These are phyloP conservation scores for Amaranthus palmeri DNA, from an alignment of 148 eudicot species.

Conservation along the genomic window DNA sequence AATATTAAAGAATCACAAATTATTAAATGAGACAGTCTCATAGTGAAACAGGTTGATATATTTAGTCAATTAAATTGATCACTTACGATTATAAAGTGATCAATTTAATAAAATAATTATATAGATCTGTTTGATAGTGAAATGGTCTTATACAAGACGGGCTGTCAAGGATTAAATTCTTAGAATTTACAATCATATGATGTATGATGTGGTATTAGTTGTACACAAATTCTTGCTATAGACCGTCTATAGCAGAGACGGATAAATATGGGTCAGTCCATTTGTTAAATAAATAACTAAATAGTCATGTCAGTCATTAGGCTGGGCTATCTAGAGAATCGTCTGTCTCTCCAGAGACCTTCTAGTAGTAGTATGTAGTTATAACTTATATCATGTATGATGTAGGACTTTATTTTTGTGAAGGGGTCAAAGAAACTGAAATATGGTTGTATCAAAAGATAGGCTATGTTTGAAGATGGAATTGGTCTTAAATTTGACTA, in stretches of 20 bases:
- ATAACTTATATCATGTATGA: conserved; percentile 10
- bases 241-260: no score
- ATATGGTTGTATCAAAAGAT: neutral
- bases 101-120: neutral
- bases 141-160: neutral
- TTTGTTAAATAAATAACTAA: no score
- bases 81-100: no score
- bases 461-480: conserved; percentile 12
- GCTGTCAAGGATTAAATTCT: no score
- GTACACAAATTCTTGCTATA: no score
- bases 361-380: neutral
- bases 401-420: neutral
- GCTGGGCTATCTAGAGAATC: no score
- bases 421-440: conserved; percentile 9
- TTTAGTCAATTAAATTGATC: no score
- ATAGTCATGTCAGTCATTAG: no score
- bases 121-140: neutral
- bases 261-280: no score
- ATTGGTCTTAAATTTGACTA: conserved; percentile 20
- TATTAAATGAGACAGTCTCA: neutral
- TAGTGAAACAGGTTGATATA: no score
- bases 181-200: neutral
- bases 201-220: neutral
- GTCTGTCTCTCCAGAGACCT: no score
- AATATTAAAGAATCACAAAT: neutral